Evolutionary conservation across 2,329 filamentous ascomycete genomes (phyloP), one percentile per base, ranked within the genome.

Genomic region (Colletotrichum tamarilloi): DNA sequence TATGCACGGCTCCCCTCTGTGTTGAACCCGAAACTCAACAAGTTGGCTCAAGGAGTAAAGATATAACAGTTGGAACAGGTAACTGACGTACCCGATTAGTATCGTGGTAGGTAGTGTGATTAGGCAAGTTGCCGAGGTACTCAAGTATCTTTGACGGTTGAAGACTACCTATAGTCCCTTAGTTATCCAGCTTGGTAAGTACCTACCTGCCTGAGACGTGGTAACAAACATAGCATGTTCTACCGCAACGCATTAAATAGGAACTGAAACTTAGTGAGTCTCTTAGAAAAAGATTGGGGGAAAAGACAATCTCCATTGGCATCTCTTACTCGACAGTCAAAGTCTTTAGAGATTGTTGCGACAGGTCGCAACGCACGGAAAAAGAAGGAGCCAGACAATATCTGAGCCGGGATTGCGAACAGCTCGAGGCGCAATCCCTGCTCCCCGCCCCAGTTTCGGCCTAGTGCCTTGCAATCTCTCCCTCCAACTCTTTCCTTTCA

Each of bases 401-500:
- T 46, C 55, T 49, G 65, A n/a, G 26, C 19, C 62, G 62, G 46
- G 12, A 35, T 53, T 63, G 49, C 24, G 30, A 52, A 28, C 24
- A 32, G 46, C 49, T 64, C 49, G 22, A 64, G 22, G 59, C 49
- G 28, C 59, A 53, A 70, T 24, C 72, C 68, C 59, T 74, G 72
- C 59, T 28, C 62, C 68, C 68, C 58, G 62, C 53, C 58, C 62
- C 59, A 30, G 14, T 62, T 68, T 58, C 24, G 72, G 72, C 22
- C 52, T 74, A 74, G 72, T 63, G 67, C 57, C 11, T 58, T 59
- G 67, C 71, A 71, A 67, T 74, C 72, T 74, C 72, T 74, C 72
- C 72, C 71, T 73, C 60, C 30, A 73, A 32, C 62, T 68, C 58
- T 62, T 65, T 62, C 59, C 68, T 67, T 59, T 52, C 68, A 72